phyloP scores from a whole-genome alignment of 1,284 basidiomycete species.

The Xerocomus nothofagi region DNA sequence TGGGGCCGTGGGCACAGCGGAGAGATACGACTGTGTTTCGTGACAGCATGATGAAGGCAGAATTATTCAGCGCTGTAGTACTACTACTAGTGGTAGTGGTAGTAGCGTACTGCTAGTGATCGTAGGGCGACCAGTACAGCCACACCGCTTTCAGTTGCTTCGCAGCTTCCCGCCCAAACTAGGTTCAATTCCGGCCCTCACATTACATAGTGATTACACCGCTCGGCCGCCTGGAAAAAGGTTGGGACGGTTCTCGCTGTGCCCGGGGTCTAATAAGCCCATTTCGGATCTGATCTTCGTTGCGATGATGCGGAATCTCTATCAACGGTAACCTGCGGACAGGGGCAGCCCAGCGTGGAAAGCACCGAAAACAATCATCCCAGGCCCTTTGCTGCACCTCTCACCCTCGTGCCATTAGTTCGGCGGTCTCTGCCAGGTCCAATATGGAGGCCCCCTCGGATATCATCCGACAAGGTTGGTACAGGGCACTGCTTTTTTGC shows the following conservation, averaged over 20 bases:
- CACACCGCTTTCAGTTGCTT: no score
- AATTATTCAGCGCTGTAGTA: background rate
- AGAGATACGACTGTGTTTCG: constrained; percentile 20
- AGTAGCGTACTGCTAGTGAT: no score
- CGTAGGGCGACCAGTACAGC: constrained; percentile 11
- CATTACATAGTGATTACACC: background rate
- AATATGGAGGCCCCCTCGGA: constrained; percentile 18
- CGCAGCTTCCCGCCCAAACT: no score
- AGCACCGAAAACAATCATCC: constrained; percentile 15
- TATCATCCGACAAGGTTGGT: constrained; percentile 13
- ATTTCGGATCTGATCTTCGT: constrained; percentile 31
- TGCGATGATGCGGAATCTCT: constrained; percentile 28
- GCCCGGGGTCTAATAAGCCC: constrained; percentile 12
- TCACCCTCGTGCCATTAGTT: constrained; percentile 5
- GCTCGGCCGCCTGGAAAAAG: constrained; percentile 10
- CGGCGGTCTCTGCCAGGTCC: constrained; percentile 9
- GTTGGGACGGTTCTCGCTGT: background rate
- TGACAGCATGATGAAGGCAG: constrained; percentile 19
- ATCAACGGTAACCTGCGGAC: constrained; percentile 18
- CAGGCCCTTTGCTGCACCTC: constrained; percentile 16
- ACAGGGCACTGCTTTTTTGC: background rate
- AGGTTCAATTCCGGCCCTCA: background rate
- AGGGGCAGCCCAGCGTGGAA: constrained; percentile 35
- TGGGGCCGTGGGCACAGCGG: constrained; percentile 2
- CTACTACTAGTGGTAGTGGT: background rate